Evolutionary conservation across 345 rosid species (phyloP).

Genomic region (Populus euphratica): DNA sequence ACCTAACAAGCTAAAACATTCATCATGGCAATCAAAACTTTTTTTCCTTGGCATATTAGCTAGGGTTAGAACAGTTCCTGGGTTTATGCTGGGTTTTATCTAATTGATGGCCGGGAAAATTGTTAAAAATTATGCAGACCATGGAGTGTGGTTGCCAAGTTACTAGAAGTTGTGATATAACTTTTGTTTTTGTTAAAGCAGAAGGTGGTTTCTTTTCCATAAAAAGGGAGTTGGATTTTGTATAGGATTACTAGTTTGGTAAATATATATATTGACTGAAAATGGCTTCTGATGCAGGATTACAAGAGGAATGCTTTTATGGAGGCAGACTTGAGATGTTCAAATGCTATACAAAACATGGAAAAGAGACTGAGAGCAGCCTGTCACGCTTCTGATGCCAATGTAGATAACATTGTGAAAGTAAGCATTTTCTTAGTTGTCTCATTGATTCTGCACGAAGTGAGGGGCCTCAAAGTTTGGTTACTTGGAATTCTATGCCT

Average conservation of each 20-base stretch:
- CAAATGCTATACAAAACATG: constrained; percentile 73
- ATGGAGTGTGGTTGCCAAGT: not conserved
- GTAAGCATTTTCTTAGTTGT: constrained; percentile 29
- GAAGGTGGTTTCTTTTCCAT: not conserved
- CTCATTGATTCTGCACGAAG: not conserved
- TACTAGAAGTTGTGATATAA: not conserved
- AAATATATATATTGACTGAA: not conserved
- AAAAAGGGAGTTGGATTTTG: not conserved
- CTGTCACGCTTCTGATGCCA: constrained; percentile 82
- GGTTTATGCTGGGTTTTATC: not conserved
- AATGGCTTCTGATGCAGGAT: constrained; percentile 49
- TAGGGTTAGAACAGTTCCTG: not conserved
- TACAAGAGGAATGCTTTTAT: constrained; percentile 69
- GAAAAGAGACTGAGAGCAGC: constrained; percentile 88
- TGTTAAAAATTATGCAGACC: not conserved
- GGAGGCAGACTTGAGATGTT: constrained; percentile 87
- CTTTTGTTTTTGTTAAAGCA: not conserved
- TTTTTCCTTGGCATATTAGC: not conserved
- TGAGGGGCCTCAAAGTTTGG: not conserved
- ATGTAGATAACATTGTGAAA: constrained; percentile 70
- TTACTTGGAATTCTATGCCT: not conserved
- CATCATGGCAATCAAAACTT: not conserved
- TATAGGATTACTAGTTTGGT: not conserved
- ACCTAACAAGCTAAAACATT: not conserved
- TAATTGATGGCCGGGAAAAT: not conserved